These are phyloP conservation scores for Pycnococcus provasolii DNA, from an alignment of 139 green algal species.

Conservation along the genomic window DNA sequence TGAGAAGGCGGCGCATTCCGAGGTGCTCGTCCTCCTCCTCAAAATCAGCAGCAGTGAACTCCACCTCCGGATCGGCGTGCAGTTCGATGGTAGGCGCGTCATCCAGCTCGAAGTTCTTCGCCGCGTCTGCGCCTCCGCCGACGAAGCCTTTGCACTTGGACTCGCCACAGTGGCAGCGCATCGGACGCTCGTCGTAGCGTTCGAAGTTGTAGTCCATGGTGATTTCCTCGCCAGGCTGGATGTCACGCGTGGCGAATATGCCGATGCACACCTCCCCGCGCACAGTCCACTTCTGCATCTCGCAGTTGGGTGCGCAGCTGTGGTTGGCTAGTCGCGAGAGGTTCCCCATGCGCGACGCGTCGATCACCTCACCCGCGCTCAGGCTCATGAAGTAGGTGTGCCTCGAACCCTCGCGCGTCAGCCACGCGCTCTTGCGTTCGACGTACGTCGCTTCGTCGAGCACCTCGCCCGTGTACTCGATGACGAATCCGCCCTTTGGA, in stretches of 20 bases:
- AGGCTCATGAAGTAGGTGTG: conserved; percentile 99
- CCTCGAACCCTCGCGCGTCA: conserved; percentile 50
- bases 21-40: not conserved
- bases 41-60: not conserved
- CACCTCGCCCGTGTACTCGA: conserved; percentile 96
- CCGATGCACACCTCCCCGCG: conserved; percentile 89
- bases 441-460: conserved; percentile 90
- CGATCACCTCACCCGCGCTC: conserved; percentile 91
- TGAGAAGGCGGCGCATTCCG: not conserved
- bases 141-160: conserved; percentile 65
- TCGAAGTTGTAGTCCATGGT: conserved; percentile 99
- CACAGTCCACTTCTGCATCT: conserved; percentile 97
- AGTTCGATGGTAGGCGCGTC: not conserved
- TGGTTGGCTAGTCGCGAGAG: conserved; percentile 96
- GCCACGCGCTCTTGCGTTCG: conserved; percentile 73
- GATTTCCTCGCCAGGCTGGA: conserved; percentile 68
- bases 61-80: not conserved
- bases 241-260: conserved; percentile 62
- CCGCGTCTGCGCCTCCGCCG: conserved; percentile 38
- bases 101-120: too few relatives aligned
- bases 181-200: conserved; percentile 74
- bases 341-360: conserved; percentile 78
- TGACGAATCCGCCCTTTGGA: conserved; percentile 75
- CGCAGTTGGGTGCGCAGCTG: conserved; percentile 91
- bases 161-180: conserved; percentile 52